Evolutionary conservation across 2,329 filamentous ascomycete species (phyloP), one percentile per base, ranked within the genome.

Genomic region (Pseudogymnoascus sp.): DNA sequence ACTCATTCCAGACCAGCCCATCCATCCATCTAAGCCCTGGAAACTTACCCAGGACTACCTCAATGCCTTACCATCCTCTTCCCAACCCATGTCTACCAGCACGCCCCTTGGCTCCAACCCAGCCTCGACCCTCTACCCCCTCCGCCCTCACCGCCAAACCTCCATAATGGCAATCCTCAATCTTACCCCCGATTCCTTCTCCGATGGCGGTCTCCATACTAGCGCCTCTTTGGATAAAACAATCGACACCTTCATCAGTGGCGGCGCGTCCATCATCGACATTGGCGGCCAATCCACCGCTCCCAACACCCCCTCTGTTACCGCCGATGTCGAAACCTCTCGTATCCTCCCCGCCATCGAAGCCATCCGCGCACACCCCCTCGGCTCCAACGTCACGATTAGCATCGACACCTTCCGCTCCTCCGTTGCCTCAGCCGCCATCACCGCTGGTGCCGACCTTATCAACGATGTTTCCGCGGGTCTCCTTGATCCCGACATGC

Each of bases 391-490:
- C 61, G 74, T 91, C n/a, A 83, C 85, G 65, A 87, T 97, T 70
- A 95, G 90, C 71, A 80, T 99, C 63, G 94, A 99, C 76, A 99
- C 94, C 2, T 99, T 96, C 76, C 89, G 91, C 33, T 89, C 93
- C 0, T 77, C 79, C 1, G 93, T 99, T 1, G 94, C 93, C 2
- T 82, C 86, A 68, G 84, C 84, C 18, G 90, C 91, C 15, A 80
- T 94, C 61, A 76, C 78, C 25, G 89, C 87, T 4, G 94, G 94
- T 58, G 93, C 92, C 6, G 87, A 97, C 71, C 89, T 99, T 64
- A 85, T 99, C 75, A 99, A 99, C 75, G 94, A 99, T 73, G 86
- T 99, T 36, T 95, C 91, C 0, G 91, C 88, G 1, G 94, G 94
- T 3, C 71, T 79, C 3, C 78, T 96, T 58, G 94, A 97, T 71